These are phyloP conservation scores for Lasiosphaeris hirsuta DNA, from an alignment of 495 filamentous ascomycete species.

Conservation along the genomic window DNA sequence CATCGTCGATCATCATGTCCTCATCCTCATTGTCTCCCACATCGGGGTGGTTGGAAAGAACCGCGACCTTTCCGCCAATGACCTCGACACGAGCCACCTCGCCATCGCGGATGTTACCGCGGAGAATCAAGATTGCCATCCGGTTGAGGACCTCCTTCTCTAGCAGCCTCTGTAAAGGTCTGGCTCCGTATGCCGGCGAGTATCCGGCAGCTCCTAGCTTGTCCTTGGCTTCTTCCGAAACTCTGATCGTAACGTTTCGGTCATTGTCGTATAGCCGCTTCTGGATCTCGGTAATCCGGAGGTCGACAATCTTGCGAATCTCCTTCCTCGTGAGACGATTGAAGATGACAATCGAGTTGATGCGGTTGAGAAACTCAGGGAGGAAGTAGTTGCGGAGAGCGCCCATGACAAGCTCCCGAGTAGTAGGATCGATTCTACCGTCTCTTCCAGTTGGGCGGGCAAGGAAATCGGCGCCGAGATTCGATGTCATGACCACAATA, in stretches of 20 bases:
- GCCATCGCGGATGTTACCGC: conserved; percentile 79
- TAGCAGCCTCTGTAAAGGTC: conserved; percentile 82
- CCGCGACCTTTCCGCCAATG: conserved; percentile 65
- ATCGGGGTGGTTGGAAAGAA: conserved; percentile 76
- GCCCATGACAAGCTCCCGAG: conserved; percentile 81
- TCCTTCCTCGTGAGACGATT: conserved; percentile 86
- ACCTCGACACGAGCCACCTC: conserved; percentile 77
- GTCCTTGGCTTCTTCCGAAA: conserved; percentile 79
- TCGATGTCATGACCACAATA: conserved; percentile 98
- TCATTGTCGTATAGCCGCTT: conserved; percentile 75
- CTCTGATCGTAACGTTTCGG: conserved; percentile 73
- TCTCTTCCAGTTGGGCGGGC: conserved; percentile 69
- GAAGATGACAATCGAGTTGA: conserved; percentile 94
- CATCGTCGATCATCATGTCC: conserved; percentile 59
- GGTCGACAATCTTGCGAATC: conserved; percentile 93
- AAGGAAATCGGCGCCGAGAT: conserved; percentile 93
- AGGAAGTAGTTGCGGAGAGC: conserved; percentile 92
- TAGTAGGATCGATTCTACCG: conserved; percentile 83
- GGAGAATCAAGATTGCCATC: conserved; percentile 82
- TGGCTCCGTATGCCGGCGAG: conserved; percentile 88
- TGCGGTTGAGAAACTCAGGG: conserved; percentile 96
- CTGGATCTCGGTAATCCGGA: conserved; percentile 86
- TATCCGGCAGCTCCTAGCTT: conserved; percentile 87
- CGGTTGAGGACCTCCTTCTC: conserved; percentile 95
- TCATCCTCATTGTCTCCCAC: conserved; percentile 58